phyloP scores from a whole-genome alignment of 139 green algal genomes.

The Edaphochlamys debaryana region DNA sequence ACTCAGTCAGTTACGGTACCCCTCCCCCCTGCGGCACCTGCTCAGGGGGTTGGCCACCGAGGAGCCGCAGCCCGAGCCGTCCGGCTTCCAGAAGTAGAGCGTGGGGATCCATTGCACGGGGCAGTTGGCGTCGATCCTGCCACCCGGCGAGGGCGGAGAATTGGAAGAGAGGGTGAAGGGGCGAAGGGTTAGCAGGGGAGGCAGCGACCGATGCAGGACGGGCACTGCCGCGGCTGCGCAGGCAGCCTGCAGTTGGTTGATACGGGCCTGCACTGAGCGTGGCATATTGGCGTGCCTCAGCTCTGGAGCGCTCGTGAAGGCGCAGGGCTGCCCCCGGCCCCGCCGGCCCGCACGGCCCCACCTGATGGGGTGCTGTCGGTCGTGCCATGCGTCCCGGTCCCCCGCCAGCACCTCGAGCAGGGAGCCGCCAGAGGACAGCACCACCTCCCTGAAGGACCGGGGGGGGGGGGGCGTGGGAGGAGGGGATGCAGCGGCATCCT shows the following conservation, averaged over 20 bases:
- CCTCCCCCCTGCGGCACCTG: background rate
- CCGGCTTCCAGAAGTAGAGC: slow-evolving; percentile 24
- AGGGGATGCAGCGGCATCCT: too few species aligned
- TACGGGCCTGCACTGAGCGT: too few species aligned
- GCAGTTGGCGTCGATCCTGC: slow-evolving; percentile 8
- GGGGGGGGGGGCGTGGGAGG: too few species aligned
- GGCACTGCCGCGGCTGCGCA: too few species aligned
- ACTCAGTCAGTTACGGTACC: too few species aligned
- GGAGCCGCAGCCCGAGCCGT: slow-evolving; percentile 27
- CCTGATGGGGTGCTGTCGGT: slow-evolving; percentile 23
- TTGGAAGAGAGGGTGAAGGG: background rate
- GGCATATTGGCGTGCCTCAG: too few species aligned
- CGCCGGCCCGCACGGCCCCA: background rate
- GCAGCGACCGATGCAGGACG: too few species aligned
- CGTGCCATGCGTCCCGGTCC: slow-evolving; percentile 1
- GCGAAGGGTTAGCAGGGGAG: too few species aligned
- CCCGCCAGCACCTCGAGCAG: slow-evolving; percentile 39
- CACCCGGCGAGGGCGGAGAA: background rate
- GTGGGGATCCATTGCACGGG: slow-evolving; percentile 23
- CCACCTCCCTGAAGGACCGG: slow-evolving; percentile 37
- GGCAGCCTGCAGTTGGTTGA: too few species aligned
- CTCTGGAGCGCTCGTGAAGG: too few species aligned
- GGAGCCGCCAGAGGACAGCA: slow-evolving; percentile 2
- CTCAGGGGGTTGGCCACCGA: slow-evolving; percentile 36
- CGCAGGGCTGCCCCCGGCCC: background rate